These are phyloP conservation scores for Aspergillus novoparasiticus DNA, from an alignment of 2,329 filamentous ascomycete species.

Conservation along the genomic window DNA sequence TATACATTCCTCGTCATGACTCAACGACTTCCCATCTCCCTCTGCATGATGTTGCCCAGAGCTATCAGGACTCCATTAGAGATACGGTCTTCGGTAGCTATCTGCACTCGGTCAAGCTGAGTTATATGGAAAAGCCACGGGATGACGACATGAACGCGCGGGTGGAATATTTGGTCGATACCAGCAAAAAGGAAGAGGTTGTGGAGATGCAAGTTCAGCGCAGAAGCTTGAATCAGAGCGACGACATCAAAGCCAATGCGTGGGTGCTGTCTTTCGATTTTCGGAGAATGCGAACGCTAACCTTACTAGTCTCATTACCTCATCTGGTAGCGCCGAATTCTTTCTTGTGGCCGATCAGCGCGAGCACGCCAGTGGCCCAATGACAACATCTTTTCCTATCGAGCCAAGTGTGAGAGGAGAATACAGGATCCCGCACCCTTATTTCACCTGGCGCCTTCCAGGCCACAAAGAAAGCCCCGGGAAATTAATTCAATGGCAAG, in stretches of 20 bases:
- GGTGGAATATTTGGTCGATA: conserved; percentile 11
- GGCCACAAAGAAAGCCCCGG: neutral
- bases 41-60: conserved; percentile 5
- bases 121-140: conserved; percentile 8
- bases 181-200: neutral
- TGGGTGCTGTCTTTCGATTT: neutral
- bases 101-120: conserved; percentile 8
- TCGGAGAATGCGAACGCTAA: neutral
- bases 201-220: conserved; percentile 6
- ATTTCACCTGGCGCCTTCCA: conserved; percentile 9
- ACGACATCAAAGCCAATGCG: neutral
- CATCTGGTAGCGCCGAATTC: neutral
- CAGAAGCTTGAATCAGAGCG: neutral
- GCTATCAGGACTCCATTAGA: neutral
- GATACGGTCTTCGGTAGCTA: conserved; percentile 7
- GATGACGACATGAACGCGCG: conserved; percentile 1
- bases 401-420: conserved; percentile 9
- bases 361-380: neutral
- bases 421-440: conserved; percentile 12
- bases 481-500: conserved; percentile 10
- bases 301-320: neutral
- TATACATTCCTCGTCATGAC: conserved; percentile 14
- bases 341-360: neutral
- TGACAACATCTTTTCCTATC: conserved; percentile 9
- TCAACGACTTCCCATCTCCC: conserved; percentile 9